Conservation (phyloP, 352 stramenopile genomes). For the Phytophthora brassicae region DNA sequence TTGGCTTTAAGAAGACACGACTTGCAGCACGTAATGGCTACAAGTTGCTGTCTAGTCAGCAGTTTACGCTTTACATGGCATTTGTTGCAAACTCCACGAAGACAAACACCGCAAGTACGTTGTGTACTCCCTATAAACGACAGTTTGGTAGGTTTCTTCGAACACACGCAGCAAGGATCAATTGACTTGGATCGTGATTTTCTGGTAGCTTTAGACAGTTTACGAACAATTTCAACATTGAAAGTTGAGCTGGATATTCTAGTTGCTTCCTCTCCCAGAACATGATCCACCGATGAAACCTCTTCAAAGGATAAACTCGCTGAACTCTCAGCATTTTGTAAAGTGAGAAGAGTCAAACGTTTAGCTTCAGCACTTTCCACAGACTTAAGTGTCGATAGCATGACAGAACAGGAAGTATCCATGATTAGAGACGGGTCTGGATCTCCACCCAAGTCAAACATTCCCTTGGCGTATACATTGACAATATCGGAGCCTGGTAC, state of each 20-base stretch:
- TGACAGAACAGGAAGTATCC: conserved; percentile 42
- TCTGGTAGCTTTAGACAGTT: conserved; percentile 17
- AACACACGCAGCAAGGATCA: conserved; percentile 31
- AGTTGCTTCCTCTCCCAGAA: conserved; percentile 2
- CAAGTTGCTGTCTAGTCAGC: conserved; percentile 36
- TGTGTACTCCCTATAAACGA: conserved; percentile 21
- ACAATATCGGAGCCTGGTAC: conserved; percentile 31
- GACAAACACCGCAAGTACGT: conserved; percentile 45
- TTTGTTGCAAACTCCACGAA: conserved; percentile 43
- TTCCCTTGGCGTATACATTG: conserved; percentile 48
- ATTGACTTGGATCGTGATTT: conserved; percentile 25
- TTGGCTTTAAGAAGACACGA: conserved; percentile 46
- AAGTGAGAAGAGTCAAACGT: conserved; percentile 40
- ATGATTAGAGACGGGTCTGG: conserved; percentile 34
- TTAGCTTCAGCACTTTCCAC: conserved; percentile 47
- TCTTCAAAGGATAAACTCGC: conserved; percentile 12
- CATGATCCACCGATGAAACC: conserved; percentile 20
- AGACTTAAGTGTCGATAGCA: conserved; percentile 35
- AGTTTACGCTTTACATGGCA: conserved; percentile 50
- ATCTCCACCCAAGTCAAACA: conserved; percentile 43
- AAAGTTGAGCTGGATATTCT: conserved; percentile 18
- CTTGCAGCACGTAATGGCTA: conserved; percentile 54
- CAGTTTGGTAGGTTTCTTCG: conserved; percentile 30
- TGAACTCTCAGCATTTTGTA: conserved; percentile 17
- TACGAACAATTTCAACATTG: conserved; percentile 8